A percentile compares a stretch with the other conserved stretches of the same genome.
These are phyloP conservation scores for Trypanosoma scelopori DNA, from an alignment of 208 protist species.

Conservation along the genomic window DNA sequence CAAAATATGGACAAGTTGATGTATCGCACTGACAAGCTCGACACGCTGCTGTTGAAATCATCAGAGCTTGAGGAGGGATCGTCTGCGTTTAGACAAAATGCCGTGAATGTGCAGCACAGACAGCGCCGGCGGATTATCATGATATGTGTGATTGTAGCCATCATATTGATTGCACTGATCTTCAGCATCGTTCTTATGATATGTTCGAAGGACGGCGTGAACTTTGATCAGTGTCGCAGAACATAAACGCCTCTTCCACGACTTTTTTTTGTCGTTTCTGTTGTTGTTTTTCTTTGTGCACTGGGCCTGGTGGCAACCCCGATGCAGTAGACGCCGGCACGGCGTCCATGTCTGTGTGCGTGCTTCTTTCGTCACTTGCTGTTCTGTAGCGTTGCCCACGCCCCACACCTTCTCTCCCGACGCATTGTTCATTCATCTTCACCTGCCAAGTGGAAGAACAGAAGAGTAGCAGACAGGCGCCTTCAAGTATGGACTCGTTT, in stretches of 20 bases:
- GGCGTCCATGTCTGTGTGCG: conserved; percentile 5
- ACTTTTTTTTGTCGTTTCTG: too few species aligned
- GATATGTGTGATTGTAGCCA: conserved; percentile 18
- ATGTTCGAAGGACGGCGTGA: conserved; percentile 23
- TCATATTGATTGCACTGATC: conserved; percentile 27
- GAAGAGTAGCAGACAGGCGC: too few species aligned
- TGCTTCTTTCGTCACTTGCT: background rate
- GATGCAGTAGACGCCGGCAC: too few species aligned
- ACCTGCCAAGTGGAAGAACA: too few species aligned
- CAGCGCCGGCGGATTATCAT: conserved; percentile 21
- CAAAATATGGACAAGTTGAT: conserved; percentile 45
- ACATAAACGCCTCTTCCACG: background rate
- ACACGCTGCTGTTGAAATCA: conserved; percentile 34
- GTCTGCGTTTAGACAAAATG: conserved; percentile 23
- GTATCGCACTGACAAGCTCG: conserved; percentile 35
- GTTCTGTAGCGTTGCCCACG: background rate
- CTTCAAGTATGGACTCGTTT: conserved; percentile 58
- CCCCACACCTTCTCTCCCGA: background rate
- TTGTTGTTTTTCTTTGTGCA: too few species aligned
- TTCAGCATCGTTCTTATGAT: conserved; percentile 15
- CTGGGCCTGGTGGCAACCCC: too few species aligned
- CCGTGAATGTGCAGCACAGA: conserved; percentile 11
- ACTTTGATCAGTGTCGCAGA: conserved; percentile 13
- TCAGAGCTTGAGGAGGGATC: conserved; percentile 26
- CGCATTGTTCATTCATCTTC: background rate